These are phyloP conservation scores for Cupressus sempervirens DNA, from an alignment of 75 land plant genomes.

Conservation along the genomic window DNA sequence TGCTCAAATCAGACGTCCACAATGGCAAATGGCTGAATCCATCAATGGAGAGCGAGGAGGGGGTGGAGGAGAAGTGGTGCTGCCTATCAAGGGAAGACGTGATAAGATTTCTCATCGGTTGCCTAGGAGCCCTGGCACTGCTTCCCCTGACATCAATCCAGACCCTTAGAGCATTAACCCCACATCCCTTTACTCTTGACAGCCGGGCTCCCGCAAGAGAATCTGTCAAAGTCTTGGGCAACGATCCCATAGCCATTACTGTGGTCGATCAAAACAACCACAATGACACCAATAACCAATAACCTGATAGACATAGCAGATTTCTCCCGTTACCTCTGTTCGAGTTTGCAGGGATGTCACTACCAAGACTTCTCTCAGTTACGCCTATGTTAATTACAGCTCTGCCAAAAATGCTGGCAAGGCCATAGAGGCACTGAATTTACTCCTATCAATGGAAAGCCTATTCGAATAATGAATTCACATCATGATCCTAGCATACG, in stretches of 20 bases:
- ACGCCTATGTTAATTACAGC: too few species aligned
- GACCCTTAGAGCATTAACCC: slow-evolving; percentile 46
- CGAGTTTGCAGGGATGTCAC: too few species aligned
- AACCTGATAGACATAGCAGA: too few species aligned
- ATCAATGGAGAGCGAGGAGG: slow-evolving; percentile 12
- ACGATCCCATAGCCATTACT: slow-evolving; percentile 65
- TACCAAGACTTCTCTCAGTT: too few species aligned
- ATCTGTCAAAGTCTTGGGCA: slow-evolving; percentile 23
- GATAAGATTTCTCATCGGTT: slow-evolving; percentile 70
- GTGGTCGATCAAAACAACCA: slow-evolving; percentile 55
- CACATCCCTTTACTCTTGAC: slow-evolving; percentile 27
- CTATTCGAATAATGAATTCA: too few species aligned
- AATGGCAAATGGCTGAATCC: slow-evolving; percentile 64
- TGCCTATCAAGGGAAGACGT: slow-evolving; percentile 83
- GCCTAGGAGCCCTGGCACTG: slow-evolving; percentile 75
- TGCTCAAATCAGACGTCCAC: too few species aligned
- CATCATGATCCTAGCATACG: too few species aligned
- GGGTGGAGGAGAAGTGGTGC: slow-evolving; percentile 46
- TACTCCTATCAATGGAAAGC: too few species aligned
- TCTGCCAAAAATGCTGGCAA: too few species aligned
- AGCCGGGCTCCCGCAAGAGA: slow-evolving; percentile 55
- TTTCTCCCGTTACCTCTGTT: too few species aligned
- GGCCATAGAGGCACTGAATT: too few species aligned
- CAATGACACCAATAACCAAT: too few species aligned
- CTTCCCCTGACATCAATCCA: slow-evolving; percentile 72